A percentile compares a stretch with the other conserved stretches of the same genome.
Evolutionary conservation across 2,329 filamentous ascomycete species (phyloP).

Genomic region (Helicocarpus griseus): DNA sequence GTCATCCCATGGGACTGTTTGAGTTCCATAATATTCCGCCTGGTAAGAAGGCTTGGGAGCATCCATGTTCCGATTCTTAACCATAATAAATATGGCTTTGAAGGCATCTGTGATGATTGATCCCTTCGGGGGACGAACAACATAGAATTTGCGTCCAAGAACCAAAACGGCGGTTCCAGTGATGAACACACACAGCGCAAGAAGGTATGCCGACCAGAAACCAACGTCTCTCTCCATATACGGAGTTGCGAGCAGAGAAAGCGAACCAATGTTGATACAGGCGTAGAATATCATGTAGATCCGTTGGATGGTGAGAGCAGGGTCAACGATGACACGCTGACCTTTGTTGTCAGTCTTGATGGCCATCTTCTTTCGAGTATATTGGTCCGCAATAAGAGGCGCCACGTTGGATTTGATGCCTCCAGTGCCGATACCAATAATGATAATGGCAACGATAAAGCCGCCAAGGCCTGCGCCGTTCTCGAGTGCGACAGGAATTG

Average conservation of each 20-base stretch:
- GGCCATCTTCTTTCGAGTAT: constrained; percentile 47
- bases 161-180: constrained; percentile 49
- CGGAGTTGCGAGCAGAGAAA: constrained; percentile 57
- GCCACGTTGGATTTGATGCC: constrained; percentile 58
- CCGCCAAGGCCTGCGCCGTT: constrained; percentile 44
- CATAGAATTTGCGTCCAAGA: constrained; percentile 35
- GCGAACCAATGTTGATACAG: constrained; percentile 63
- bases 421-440: constrained; percentile 58
- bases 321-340: constrained; percentile 55
- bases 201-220: constrained; percentile 56
- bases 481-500: constrained; percentile 43
- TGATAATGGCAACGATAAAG: constrained; percentile 47
- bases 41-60: constrained; percentile 60
- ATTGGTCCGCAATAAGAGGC: constrained; percentile 56
- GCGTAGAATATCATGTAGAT: constrained; percentile 69
- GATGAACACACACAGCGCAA: constrained; percentile 55
- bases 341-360: constrained; percentile 35
- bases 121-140: constrained; percentile 47
- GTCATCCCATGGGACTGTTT: constrained; percentile 53
- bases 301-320: constrained; percentile 54
- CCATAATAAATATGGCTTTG: constrained; percentile 48
- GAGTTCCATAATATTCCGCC: constrained; percentile 38
- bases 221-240: constrained; percentile 58
- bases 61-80: constrained; percentile 44
- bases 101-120: constrained; percentile 58